Evolutionary conservation across 305 asterid genomes (phyloP), one percentile per base, ranked within the genome.

Genomic region (Rubia tinctorum): DNA sequence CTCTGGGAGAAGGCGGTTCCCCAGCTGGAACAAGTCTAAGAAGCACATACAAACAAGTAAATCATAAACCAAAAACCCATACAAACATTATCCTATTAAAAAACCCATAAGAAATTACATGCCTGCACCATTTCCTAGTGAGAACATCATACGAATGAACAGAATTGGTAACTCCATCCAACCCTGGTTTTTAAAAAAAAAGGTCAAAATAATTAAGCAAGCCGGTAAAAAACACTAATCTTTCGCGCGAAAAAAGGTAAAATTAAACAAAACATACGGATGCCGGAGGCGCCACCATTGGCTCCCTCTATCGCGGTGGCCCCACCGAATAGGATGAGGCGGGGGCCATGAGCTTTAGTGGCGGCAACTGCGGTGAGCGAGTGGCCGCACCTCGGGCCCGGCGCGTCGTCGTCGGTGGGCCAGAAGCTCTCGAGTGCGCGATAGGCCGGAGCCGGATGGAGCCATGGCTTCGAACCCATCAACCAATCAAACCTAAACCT

Each of bases 391-490:
- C 99, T 97, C 68, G 97, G 95, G 27, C 98, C 99, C 39, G 99
- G 99, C 45, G 96, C 93, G 75, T 95, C 98, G n/a, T 95, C 99
- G 66, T 91, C 99, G 25, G 84, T 81, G 68, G 87, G 97, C 99
- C 98, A 95, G 72, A 74, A 89, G 76, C 86, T 84, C 76, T 95
- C 98, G 76, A 92, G 77, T 22, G 72, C 42, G 23, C 89, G 87
- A 85, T 95, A 95, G 25, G 84, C 84, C 85, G 98, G 99, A 77
- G 98, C 98, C 77, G 97, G 97, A 84, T 83, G 77, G 3, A 91
- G 79, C 95, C 96, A 91, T 82, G 96, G 96, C 89, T 95, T 95
- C 87, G 99, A 89, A 81, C 88, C 98, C 99, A 95, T 95, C 84
- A 76, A 44, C 71, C 45, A 64, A 34, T 9, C 47, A 53, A 18